These are phyloP conservation scores for Vicia sativa DNA, from an alignment of 306 rosid species.

Conservation along the genomic window DNA sequence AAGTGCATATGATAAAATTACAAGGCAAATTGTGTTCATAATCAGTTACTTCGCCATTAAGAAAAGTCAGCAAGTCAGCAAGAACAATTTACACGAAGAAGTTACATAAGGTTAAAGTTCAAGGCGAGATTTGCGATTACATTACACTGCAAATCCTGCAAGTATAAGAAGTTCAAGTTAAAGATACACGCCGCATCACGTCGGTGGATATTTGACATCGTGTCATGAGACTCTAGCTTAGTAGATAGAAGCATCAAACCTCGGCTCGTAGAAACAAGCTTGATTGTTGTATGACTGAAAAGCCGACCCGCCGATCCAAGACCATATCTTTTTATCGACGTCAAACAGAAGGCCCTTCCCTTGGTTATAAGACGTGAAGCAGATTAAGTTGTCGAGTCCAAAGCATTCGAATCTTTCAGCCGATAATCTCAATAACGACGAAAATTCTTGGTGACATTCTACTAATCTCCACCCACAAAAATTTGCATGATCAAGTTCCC, in stretches of 20 bases:
- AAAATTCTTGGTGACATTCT: constrained; percentile 95
- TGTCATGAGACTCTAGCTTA: constrained; percentile 46
- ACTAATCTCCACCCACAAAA: constrained; percentile 86
- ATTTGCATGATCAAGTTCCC: constrained; percentile 91
- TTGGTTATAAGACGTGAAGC: constrained; percentile 99
- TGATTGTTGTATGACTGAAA: constrained; percentile 94
- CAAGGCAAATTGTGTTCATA: constrained; percentile 22
- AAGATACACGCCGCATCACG: constrained; percentile 6
- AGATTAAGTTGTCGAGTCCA: constrained; percentile 92
- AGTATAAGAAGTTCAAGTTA: constrained; percentile 34
- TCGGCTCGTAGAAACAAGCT: constrained; percentile 92
- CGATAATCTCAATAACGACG: constrained; percentile 88
- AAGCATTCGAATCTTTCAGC: constrained; percentile 99
- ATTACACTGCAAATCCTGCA: constrained; percentile 28
- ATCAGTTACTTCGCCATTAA: background rate
- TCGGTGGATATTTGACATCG: constrained; percentile 31
- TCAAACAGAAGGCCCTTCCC: constrained; percentile 93
- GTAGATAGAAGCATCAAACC: constrained; percentile 89
- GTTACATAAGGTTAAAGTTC: constrained; percentile 36
- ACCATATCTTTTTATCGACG: constrained; percentile 89
- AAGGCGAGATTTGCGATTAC: constrained; percentile 30
- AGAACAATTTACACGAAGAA: constrained; percentile 38
- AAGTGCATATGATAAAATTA: no score
- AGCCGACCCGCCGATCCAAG: constrained; percentile 91
- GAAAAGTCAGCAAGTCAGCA: background rate